A percentile compares a stretch with the other conserved stretches of the same genome.
phyloP scores from a whole-genome alignment of 2,329 filamentous ascomycete genomes.

The Botrytis porri region DNA sequence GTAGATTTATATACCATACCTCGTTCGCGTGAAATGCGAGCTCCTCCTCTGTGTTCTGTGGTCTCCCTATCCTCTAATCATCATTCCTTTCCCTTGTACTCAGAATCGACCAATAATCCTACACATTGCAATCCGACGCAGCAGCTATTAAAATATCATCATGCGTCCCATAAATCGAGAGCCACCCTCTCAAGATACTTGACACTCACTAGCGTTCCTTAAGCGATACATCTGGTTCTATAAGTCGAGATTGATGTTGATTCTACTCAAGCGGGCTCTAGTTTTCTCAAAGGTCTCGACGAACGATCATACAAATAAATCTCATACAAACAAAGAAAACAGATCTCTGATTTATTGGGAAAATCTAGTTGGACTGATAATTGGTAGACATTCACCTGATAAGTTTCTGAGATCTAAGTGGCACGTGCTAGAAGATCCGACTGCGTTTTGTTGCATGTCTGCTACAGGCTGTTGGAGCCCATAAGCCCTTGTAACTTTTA shows the following conservation, averaged over 20 bases:
- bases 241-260: background rate
- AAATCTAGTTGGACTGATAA: background rate
- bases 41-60: background rate
- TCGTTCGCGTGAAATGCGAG: fast-evolving
- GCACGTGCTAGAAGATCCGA: background rate
- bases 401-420: no score
- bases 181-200: background rate
- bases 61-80: background rate
- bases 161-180: background rate
- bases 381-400: background rate
- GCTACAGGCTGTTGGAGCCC: background rate
- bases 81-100: fast-evolving
- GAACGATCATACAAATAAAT: background rate
- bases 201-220: background rate
- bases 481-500: background rate
- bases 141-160: background rate
- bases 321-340: background rate
- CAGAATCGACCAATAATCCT: background rate
- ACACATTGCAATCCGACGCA: no score
- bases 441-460: background rate
- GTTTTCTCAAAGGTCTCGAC: background rate
- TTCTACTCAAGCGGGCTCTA: background rate
- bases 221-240: background rate
- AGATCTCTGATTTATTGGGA: background rate
- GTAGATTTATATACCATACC: background rate